Conservation (phyloP, 305 asterid genomes). For the Rubia peregrina region DNA sequence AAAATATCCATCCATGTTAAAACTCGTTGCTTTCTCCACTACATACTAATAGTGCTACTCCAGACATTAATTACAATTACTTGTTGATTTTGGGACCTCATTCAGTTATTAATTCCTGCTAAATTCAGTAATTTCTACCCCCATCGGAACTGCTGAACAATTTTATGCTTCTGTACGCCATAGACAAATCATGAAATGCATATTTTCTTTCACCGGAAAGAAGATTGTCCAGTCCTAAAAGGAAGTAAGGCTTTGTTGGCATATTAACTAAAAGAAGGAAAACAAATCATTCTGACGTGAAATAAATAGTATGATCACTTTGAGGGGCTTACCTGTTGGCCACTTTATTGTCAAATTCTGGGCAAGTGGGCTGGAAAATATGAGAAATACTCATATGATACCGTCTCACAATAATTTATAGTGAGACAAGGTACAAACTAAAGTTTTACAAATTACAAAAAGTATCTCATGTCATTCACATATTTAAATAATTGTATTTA, state of each 20-base stretch:
- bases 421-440: no score
- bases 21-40: neutral
- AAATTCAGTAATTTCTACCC: constrained; percentile 8
- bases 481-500: no score
- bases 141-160: neutral
- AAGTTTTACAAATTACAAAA: no score
- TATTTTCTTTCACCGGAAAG: neutral
- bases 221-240: neutral
- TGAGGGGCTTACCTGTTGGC: constrained; percentile 4
- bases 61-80: neutral
- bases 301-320: neutral
- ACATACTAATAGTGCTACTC: neutral
- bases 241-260: neutral
- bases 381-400: no score
- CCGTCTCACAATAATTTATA: no score
- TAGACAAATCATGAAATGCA: neutral
- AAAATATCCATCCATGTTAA: neutral
- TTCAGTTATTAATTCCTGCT: neutral
- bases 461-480: no score
- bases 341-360: neutral
- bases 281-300: constrained; percentile 3
- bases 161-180: neutral
- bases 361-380: neutral
- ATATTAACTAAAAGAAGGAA: neutral
- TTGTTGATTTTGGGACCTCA: neutral